Percentiles rank a stretch among this genome's conserved stretches.
These are phyloP conservation scores for Wickerhamiella dianesei DNA, from an alignment of 805 yeast genomes.

Conservation along the genomic window DNA sequence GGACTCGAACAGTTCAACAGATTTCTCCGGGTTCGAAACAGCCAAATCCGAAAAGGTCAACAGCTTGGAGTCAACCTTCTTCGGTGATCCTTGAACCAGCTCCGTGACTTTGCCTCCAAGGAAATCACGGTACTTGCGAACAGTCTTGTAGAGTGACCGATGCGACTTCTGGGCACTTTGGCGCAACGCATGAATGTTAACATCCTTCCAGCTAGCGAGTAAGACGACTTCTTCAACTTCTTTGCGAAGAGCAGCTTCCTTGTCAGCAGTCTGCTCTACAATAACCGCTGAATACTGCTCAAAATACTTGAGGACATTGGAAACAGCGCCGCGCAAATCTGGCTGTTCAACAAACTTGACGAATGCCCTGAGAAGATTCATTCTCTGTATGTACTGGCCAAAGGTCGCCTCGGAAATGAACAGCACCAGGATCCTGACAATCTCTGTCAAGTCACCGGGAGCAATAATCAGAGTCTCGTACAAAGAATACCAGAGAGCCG, in stretches of 20 bases:
- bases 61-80: too few species aligned
- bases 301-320: conserved; percentile 50
- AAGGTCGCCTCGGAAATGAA: conserved; percentile 62
- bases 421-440: conserved; percentile 50
- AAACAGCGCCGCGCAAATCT: conserved; percentile 29
- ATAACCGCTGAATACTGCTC: conserved; percentile 47
- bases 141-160: conserved; percentile 63
- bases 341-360: conserved; percentile 24
- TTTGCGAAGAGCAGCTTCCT: conserved; percentile 51
- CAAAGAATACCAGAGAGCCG: conserved; percentile 79
- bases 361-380: conserved; percentile 54
- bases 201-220: conserved; percentile 95
- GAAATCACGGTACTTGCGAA: conserved; percentile 63
- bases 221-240: conserved; percentile 73
- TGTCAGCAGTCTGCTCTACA: conserved; percentile 31
- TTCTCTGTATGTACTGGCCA: conserved; percentile 58
- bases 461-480: conserved; percentile 53
- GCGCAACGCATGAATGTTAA: conserved; percentile 80
- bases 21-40: too few species aligned
- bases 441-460: conserved; percentile 25
- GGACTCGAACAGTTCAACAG: background rate
- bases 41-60: too few species aligned
- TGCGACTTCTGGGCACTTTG: conserved; percentile 91
- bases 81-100: background rate
- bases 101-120: conserved; percentile 33